These are phyloP conservation scores for Papiliotrema fonsecae DNA, from an alignment of 1,284 basidiomycete species.

Conservation along the genomic window DNA sequence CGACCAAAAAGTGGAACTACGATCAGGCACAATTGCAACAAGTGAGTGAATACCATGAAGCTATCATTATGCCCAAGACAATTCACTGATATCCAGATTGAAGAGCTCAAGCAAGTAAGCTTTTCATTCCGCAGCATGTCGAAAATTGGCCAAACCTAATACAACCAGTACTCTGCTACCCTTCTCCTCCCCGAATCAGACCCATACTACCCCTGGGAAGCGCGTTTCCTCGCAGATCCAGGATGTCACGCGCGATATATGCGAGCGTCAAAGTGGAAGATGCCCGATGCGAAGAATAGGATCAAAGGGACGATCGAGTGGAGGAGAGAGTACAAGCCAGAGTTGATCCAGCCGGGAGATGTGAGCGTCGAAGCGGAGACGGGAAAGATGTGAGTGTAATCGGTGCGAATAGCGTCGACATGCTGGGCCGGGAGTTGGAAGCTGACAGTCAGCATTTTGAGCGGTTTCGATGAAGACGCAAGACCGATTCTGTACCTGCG, in stretches of 20 bases:
- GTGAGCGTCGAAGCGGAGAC: conserved; percentile 68
- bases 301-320: conserved; percentile 73
- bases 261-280: conserved; percentile 76
- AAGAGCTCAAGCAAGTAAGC: conserved; percentile 58
- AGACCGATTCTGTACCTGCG: conserved; percentile 79
- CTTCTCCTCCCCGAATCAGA: conserved; percentile 62
- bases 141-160: conserved; percentile 2
- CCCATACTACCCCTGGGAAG: conserved; percentile 68
- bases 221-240: conserved; percentile 64
- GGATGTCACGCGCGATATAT: conserved; percentile 75
- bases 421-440: background rate
- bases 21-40: conserved; percentile 57
- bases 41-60: conserved; percentile 18
- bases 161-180: conserved; percentile 59
- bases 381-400: conserved; percentile 70
- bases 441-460: conserved; percentile 58
- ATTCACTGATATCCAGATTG: too few species aligned
- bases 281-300: conserved; percentile 68
- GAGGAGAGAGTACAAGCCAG: conserved; percentile 74
- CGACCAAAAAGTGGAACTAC: conserved; percentile 59
- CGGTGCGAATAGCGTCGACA: background rate
- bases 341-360: conserved; percentile 72
- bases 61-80: background rate
- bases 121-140: background rate
- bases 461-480: conserved; percentile 75